phyloP scores from a whole-genome alignment of 371 early-diverging fungal genomes.

The Hamiltosporidium magnivora region DNA sequence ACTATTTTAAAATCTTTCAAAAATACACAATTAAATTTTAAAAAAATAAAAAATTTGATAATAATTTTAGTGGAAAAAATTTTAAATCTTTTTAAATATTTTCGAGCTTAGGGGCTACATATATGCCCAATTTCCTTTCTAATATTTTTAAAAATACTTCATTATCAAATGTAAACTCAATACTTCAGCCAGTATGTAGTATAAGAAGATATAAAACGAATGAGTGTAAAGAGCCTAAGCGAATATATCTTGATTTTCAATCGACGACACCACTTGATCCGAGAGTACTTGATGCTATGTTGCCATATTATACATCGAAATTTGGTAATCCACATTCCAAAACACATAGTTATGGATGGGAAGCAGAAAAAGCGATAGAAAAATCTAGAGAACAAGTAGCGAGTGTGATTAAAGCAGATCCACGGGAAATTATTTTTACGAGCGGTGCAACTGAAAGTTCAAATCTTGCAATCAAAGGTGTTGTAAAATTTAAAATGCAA shows the following conservation, averaged over 20 bases:
- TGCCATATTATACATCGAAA: conserved; percentile 76
- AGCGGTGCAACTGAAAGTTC: conserved; percentile 97
- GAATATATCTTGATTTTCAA: conserved; percentile 82
- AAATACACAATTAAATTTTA: no score
- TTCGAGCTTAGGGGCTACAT: no score
- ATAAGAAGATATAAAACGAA: no score
- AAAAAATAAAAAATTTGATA: no score
- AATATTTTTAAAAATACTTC: no score
- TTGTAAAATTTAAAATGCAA: conserved; percentile 70
- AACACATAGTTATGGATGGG: conserved; percentile 95
- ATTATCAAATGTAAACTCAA: no score
- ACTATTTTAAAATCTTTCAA: no score
- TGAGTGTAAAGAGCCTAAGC: conserved; percentile 29
- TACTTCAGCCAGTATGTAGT: no score
- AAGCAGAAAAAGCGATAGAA: conserved; percentile 82
- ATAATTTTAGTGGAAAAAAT: no score
- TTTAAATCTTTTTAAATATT: no score
- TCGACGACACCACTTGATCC: conserved; percentile 94
- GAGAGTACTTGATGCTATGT: conserved; percentile 85
- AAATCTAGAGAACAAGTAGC: conserved; percentile 76
- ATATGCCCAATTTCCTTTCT: no score
- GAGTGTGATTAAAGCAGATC: conserved; percentile 74
- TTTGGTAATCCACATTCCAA: conserved; percentile 96
- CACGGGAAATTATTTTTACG: conserved; percentile 93
- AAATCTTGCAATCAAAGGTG: conserved; percentile 87